Percentiles rank a stretch among this genome's conserved stretches.
Evolutionary conservation across 2,329 filamentous ascomycete genomes (phyloP).

Genomic region (Albifimbria verrucaria): DNA sequence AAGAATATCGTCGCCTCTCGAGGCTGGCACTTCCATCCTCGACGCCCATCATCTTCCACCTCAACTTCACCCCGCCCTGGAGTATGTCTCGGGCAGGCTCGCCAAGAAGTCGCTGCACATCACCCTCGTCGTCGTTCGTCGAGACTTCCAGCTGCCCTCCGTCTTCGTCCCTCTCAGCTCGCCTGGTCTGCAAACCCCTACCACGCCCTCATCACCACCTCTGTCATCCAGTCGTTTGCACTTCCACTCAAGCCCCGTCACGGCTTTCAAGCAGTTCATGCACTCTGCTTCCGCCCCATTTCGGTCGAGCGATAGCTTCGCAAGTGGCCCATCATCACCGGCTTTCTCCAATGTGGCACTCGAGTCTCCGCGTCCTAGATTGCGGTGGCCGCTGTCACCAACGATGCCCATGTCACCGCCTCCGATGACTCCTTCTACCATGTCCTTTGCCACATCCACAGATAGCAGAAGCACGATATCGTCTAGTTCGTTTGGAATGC

Average conservation of each 20-base stretch:
- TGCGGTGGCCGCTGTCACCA: slow-evolving; percentile 32
- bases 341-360: slow-evolving; percentile 26
- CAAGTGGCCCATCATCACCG: slow-evolving; percentile 27
- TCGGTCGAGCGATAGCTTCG: slow-evolving; percentile 8
- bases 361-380: slow-evolving; percentile 21
- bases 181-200: slow-evolving; percentile 16
- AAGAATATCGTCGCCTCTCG: slow-evolving; percentile 60
- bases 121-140: slow-evolving; percentile 54
- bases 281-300: slow-evolving; percentile 19
- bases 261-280: slow-evolving; percentile 28
- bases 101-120: slow-evolving; percentile 53
- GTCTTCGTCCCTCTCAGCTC: slow-evolving; percentile 18
- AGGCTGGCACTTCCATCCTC: slow-evolving; percentile 58
- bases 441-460: slow-evolving; percentile 34
- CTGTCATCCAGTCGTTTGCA: slow-evolving; percentile 24
- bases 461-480: slow-evolving; percentile 27
- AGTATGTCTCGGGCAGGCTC: slow-evolving; percentile 55
- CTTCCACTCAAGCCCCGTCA: slow-evolving; percentile 26
- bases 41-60: slow-evolving; percentile 55
- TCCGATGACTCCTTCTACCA: slow-evolving; percentile 47
- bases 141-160: slow-evolving; percentile 53
- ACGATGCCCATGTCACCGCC: slow-evolving; percentile 36
- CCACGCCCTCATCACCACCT: slow-evolving; percentile 25
- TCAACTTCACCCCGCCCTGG: slow-evolving; percentile 52
- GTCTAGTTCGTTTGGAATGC: slow-evolving; percentile 43